Evolutionary conservation across 2,329 filamentous ascomycete genomes (phyloP), one percentile per base, ranked within the genome.

Genomic region (Mycosphaerella sp.): DNA sequence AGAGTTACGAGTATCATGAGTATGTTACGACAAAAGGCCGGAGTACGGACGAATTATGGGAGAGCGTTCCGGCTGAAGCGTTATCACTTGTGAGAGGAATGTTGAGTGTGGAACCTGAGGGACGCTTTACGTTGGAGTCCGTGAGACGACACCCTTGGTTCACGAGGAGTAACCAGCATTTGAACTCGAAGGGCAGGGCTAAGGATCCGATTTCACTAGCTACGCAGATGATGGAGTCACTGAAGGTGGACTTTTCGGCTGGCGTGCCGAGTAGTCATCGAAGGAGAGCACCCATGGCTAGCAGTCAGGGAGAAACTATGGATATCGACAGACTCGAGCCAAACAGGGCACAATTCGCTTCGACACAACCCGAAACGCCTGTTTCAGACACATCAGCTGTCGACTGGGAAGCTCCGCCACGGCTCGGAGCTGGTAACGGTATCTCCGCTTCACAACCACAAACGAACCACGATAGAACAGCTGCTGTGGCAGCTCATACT

Each of bases 61-160:
- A 81, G 58, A 82, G 84, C 50, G 72, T 97, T 16, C 90, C 91
- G 0, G 50, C 76, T 0, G 81, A 86, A 16, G 84, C 86, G 1
- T 69, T 93, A 27, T 95, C 90, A 3, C 74, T 98, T 17, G 78
- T 98, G 32, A 82, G 91, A 49, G 93, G 90, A 50, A 96, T 98
- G 89, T 86, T 98, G 78, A 88, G 82, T 57, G 75, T 96, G 49
- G 83, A 95, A 49, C 75, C 86, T 0, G 66, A 67, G 5, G 82
- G 80, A 57, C 83, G 93, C 37, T 96, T 96, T 73, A 84, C 81
- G n/a, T 85, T 97, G 59, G 80, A 87, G 44, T 84, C 89, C 62
- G 85, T 98, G 58, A 86, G 89, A 54, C 83, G 87, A 58, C 93
- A 98, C 70, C 91, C 90, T 1, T 98, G 93, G 93, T 96, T 89